phyloP scores from a whole-genome alignment of 139 green algal species.

The Tetraselmis striata region DNA sequence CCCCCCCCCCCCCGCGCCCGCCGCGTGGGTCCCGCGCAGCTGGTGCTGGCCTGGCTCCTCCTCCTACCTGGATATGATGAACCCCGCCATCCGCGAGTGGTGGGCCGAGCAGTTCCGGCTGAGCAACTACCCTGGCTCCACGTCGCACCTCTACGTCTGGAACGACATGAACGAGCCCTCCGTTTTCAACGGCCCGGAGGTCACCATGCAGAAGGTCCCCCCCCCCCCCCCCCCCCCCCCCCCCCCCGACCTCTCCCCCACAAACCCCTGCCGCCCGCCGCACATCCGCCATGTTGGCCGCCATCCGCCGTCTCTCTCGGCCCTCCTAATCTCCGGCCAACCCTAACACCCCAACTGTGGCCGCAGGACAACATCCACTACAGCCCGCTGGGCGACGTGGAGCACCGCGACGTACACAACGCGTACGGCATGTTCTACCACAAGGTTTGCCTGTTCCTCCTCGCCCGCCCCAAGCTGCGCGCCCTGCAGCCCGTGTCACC shows the following conservation, averaged over 20 bases:
- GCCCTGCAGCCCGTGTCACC: too few species aligned
- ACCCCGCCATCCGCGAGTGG: constrained; percentile 77
- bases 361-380: constrained; percentile 83
- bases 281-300: too few species aligned
- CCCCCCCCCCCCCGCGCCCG: neutral
- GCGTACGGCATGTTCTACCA: constrained; percentile 92
- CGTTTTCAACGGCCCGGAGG: constrained; percentile 98
- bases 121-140: constrained; percentile 78
- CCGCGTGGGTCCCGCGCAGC: constrained; percentile 24
- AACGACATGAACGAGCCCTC: constrained; percentile 99
- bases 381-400: constrained; percentile 37
- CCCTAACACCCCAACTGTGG: too few species aligned
- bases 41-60: constrained; percentile 95
- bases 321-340: too few species aligned
- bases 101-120: constrained; percentile 83
- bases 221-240: too few species aligned
- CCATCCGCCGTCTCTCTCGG: too few species aligned
- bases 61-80: constrained; percentile 89
- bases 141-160: constrained; percentile 93
- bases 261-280: too few species aligned
- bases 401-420: constrained; percentile 97
- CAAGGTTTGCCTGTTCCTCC: too few species aligned
- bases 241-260: too few species aligned
- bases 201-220: constrained; percentile 16
- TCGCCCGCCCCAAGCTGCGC: constrained; percentile 17